These are phyloP conservation scores for Monosporascus cannonballus DNA, from an alignment of 2,329 filamentous ascomycete genomes.

Conservation along the genomic window DNA sequence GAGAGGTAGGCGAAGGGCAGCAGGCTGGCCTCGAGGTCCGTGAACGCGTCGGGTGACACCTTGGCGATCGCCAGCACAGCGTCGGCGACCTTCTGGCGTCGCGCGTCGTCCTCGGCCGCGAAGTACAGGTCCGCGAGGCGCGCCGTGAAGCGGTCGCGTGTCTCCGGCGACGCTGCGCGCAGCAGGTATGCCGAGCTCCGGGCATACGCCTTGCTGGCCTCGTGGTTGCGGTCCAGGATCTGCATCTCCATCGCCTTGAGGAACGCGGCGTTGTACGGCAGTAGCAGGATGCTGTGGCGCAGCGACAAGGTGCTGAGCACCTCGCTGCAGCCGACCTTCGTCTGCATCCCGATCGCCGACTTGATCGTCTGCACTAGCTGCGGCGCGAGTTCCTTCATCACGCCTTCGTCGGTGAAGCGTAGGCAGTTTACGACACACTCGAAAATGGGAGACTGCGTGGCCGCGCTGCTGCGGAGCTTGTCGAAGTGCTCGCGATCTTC, in stretches of 20 bases:
- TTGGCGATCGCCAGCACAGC: slow-evolving; percentile 80
- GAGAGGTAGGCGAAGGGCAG: slow-evolving; percentile 85
- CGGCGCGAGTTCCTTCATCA: slow-evolving; percentile 70
- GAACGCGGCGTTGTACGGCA: slow-evolving; percentile 68
- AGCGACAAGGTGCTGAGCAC: slow-evolving; percentile 82
- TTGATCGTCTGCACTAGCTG: slow-evolving; percentile 75
- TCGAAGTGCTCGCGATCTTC: slow-evolving; percentile 87
- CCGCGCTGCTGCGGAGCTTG: slow-evolving; percentile 72
- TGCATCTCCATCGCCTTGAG: slow-evolving; percentile 74
- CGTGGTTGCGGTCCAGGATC: slow-evolving; percentile 86
- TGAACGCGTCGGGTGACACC: slow-evolving; percentile 83
- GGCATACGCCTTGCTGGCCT: slow-evolving; percentile 85
- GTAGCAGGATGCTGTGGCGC: slow-evolving; percentile 68
- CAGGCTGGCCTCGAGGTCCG: slow-evolving; percentile 64
- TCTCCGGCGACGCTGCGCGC: slow-evolving; percentile 45
- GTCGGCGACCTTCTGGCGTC: slow-evolving; percentile 72
- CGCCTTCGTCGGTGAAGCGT: slow-evolving; percentile 70
- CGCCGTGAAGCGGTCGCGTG: slow-evolving; percentile 44
- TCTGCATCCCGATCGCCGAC: slow-evolving; percentile 81
- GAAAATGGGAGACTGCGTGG: slow-evolving; percentile 82
- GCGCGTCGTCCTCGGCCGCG: slow-evolving; percentile 67
- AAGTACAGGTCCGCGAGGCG: slow-evolving; percentile 69
- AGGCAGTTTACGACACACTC: slow-evolving; percentile 88
- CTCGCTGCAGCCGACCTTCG: slow-evolving; percentile 85
- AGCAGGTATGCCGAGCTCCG: slow-evolving; percentile 81